phyloP scores from a whole-genome alignment of 1,284 basidiomycete genomes.

The Schizopora paradoxa region DNA sequence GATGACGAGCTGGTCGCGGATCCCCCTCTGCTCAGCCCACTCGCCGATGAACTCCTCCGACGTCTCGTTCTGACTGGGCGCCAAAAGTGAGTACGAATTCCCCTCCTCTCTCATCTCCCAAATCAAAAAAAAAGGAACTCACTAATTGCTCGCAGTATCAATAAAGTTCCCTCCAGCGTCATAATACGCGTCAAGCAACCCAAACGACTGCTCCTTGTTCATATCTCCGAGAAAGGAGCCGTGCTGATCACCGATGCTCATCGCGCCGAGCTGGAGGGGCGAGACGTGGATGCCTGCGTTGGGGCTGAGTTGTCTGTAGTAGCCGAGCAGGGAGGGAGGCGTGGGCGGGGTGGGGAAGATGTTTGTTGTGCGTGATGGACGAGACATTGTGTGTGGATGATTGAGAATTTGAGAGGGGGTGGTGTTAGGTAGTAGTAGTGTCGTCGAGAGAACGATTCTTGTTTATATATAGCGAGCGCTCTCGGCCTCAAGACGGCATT shows the following conservation, averaged over 20 bases:
- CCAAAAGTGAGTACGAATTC: not conserved
- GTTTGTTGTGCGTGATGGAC: not conserved
- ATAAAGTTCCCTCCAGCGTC: constrained; percentile 35
- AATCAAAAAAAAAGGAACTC: constrained; percentile 5
- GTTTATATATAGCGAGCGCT: no score
- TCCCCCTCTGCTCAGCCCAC: constrained; percentile 35
- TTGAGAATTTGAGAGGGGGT: no score
- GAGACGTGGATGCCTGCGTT: constrained; percentile 45
- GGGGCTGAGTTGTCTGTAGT: constrained; percentile 42
- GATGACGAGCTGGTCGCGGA: constrained; percentile 40
- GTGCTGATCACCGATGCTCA: constrained; percentile 44
- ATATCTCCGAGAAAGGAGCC: constrained; percentile 36
- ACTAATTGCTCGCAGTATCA: constrained; percentile 31
- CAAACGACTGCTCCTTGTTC: constrained; percentile 34
- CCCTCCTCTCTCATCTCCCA: not conserved
- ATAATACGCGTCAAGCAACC: constrained; percentile 36
- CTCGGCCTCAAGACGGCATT: no score
- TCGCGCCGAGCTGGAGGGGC: constrained; percentile 46
- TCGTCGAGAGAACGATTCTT: no score
- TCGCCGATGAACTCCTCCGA: constrained; percentile 37
- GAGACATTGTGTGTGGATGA: no score
- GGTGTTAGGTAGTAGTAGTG: no score
- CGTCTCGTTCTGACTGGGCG: constrained; percentile 25
- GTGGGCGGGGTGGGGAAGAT: constrained; percentile 22
- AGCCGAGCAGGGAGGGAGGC: constrained; percentile 34